These are phyloP conservation scores for Chondrostereum purpureum DNA, from an alignment of 1,284 basidiomycete genomes.

Conservation along the genomic window DNA sequence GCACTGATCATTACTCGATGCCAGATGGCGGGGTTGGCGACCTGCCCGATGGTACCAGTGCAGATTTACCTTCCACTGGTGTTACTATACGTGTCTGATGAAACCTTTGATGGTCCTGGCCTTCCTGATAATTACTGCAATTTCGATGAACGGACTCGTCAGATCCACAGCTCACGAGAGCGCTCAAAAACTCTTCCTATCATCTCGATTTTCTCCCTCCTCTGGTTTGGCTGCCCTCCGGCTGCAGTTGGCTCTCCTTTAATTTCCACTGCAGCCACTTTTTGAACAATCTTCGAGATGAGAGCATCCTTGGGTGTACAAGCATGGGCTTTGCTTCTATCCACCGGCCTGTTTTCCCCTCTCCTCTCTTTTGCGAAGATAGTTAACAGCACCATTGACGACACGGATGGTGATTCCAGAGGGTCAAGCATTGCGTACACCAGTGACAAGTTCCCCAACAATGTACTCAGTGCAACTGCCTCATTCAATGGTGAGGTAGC, in stretches of 20 bases:
- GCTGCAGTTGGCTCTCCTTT: neutral
- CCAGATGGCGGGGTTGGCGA: too few species aligned
- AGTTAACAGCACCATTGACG: constrained; percentile 26
- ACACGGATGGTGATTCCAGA: constrained; percentile 21
- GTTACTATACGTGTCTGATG: too few species aligned
- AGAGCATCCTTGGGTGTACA: neutral
- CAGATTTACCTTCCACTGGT: too few species aligned
- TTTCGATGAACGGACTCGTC: too few species aligned
- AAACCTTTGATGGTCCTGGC: too few species aligned
- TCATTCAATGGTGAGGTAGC: constrained; percentile 21
- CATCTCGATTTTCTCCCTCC: neutral
- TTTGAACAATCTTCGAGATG: neutral
- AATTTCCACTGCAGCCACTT: neutral
- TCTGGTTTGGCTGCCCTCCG: neutral
- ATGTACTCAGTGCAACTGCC: constrained; percentile 16
- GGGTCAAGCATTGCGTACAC: constrained; percentile 20
- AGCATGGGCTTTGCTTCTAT: neutral
- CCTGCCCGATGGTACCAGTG: too few species aligned
- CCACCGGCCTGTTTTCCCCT: constrained; percentile 8
- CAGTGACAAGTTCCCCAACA: constrained; percentile 7
- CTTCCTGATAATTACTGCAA: too few species aligned
- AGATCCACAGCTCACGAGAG: too few species aligned
- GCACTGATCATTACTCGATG: too few species aligned
- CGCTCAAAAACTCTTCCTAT: too few species aligned
- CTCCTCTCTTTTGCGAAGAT: constrained; percentile 12